Evolutionary conservation across 164 flowering plant species (phyloP).

Genomic region (Malania oleifera): DNA sequence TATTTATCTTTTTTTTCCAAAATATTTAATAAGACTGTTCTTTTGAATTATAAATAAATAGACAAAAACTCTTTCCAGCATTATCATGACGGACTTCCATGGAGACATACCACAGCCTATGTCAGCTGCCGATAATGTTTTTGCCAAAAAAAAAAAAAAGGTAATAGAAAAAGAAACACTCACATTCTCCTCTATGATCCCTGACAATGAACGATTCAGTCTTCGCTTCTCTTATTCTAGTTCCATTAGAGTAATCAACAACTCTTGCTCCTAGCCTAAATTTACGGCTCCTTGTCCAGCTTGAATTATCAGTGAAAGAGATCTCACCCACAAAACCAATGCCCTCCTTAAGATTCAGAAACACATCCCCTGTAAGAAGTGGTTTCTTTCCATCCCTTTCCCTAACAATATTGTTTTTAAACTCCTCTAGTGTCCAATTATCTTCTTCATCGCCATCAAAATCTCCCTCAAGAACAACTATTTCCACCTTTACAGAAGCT

Average conservation of each 20-base stretch:
- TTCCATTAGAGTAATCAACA: conserved; percentile 31
- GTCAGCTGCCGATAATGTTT: neutral
- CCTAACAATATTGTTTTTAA: conserved; percentile 47
- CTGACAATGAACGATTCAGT: conserved; percentile 61
- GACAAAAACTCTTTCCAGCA: neutral
- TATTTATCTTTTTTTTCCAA: too few relatives aligned
- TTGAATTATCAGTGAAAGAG: conserved; percentile 53
- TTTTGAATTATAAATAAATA: too few relatives aligned
- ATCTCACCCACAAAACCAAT: conserved; percentile 53
- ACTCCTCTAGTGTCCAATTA: conserved; percentile 53
- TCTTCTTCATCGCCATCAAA: conserved; percentile 45
- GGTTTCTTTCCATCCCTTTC: conserved; percentile 61
- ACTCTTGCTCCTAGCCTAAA: conserved; percentile 62
- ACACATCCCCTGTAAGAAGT: conserved; percentile 52
- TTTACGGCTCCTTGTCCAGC: conserved; percentile 59
- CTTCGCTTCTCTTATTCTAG: conserved; percentile 51
- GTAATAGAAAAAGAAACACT: conserved; percentile 19
- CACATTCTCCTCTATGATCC: conserved; percentile 70
- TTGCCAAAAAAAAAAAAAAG: too few relatives aligned
- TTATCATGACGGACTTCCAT: neutral
- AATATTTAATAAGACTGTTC: too few relatives aligned
- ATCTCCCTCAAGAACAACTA: conserved; percentile 63
- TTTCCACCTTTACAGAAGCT: conserved; percentile 47
- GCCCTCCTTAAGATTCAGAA: conserved; percentile 58
- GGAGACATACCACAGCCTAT: neutral